Evolutionary conservation across 257 asterid genomes (phyloP), one percentile per base, ranked within the genome.

Genomic region (Plectranthus barbatus): DNA sequence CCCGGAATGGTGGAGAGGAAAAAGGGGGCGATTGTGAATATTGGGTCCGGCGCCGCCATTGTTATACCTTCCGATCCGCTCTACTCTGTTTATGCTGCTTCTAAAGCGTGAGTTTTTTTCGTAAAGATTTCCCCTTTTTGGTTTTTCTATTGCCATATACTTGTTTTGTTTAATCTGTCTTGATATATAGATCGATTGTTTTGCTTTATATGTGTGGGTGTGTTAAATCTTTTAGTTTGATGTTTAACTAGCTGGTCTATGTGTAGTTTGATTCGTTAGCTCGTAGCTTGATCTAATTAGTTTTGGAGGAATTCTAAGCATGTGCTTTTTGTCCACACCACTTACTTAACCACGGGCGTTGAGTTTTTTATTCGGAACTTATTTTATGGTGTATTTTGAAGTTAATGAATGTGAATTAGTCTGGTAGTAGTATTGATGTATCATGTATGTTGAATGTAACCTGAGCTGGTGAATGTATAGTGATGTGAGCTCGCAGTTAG

Each of bases 21-120:
- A 60, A 90, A 18, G 56, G 97, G 99, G 52, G 97, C 99, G 5
- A 84, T 93, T 64, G 96, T 93, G 7, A 93, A 93, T 72, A 83
- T 93, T 60, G 99, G 99, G 3, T 93, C 99, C 40, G 99, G 99
- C 34, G 84, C 96, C 47, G 95, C 99, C 39, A 81, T 78, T 51
- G 85, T 93, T 39, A 78, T 90, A 26, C 99, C 99, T 37, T 76
- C 97, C 3, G 97, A 90, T 79, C 99, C 99, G 19, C 96, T 93
- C 33, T 87, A 90, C 48, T 82, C 99, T 67, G 97, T 93, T 58
- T 93, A 93, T 71, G 99, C 97, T 46, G 99, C 99, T 36, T 69
- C 97, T 11, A 93, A 93, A 93, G 95, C 97, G 99, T 92, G 76
- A 89, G 96, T 61, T n/a, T 29, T 12, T 52, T 24, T 13, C 19